Evolutionary conservation across 345 rosid genomes (phyloP), one percentile per base, ranked within the genome.

Genomic region (Lepidium sativum): DNA sequence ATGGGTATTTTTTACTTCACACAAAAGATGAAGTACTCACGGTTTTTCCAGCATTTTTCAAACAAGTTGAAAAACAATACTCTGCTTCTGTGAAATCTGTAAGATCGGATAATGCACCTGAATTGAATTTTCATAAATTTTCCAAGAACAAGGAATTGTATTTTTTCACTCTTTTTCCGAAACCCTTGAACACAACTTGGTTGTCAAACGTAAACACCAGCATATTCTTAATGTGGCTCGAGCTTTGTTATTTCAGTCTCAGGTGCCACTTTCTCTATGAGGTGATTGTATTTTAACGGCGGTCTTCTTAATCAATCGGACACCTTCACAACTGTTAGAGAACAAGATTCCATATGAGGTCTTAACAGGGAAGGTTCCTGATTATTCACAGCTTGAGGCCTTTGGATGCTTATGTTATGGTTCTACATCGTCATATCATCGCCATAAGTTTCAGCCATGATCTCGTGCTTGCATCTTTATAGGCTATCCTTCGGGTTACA

Each of bases 301-400:
- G 0, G 37, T 50, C 0, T 27, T 50, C 1, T 3, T n/a, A 0
- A 50, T 50, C 6, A 50, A 50, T 1, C 1, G 3, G 0, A 27
- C 18, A 3, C 18, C 35, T 0, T 27, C 18, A 3, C 3, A 4
- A 0, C 0, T 50, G 0, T 3, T 50, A 0, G 6, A 5, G 0
- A 27, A 50, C 0, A 50, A 29, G 0, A 27, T 13, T 0, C 33
- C 35, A 0, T 50, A 1, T 14, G 20, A 50, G 0, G 0, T n/a
- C 0, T 31, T 50, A 0, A 50, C 20, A 0, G 3, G 35, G 0
- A n/a, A 50, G 1, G 2, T 1, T 13, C n/a, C n/a, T n/a, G n/a
- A n/a, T n/a, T n/a, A n/a, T n/a, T n/a, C n/a, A n/a, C n/a, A n/a
- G n/a, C n/a, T 50, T 0, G 7, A 3, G 0, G 29, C 0, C 0